Base-by-base conservation (phyloP, 768 basidiomycete genomes). In the Phaeotremella fagi region DNA sequence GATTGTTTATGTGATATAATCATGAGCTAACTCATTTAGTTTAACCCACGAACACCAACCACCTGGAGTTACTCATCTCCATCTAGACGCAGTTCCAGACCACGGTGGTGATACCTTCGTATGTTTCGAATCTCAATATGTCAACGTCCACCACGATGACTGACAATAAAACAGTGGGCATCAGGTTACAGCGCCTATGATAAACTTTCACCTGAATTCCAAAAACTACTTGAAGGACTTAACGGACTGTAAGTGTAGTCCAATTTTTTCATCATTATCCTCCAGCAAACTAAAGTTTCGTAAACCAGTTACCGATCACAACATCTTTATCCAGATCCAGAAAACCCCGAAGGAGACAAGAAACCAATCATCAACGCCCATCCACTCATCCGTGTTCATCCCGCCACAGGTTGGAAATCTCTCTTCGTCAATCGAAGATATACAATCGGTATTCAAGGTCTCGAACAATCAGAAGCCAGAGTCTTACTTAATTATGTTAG, bases 341-440 rank as follows among this genome's bases (percentile, higher is more conserved):
- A 50, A 29, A 55, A 59, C 29, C 52, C 48, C 3, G 25, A 45
- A 33, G 55, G 42, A 24, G 45, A 52, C 16, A 53, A 57, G 48
- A 35, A 35, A 16, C 50, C 51, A 4, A 52, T 49, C 22, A 48
- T 48, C 37, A 51, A 35, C 27, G 47, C 48, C 4, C 48, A 49
- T 16, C 48, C 49, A 14, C 22, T 55, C 16, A 45, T 51, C 26
- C 26, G 48, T 18, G 42, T 51, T 18, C 36, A 55, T 31, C 61
- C 60, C 2, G 63, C 62, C 0, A 70, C 70, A 4, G 70, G 70
- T 23, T 72, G 70, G 70, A 68, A 70, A 37, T 46, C 51, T 2
- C 50, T 72, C 35, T 70, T 61, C 37, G 55, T 68, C 49, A 68
- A 67, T 33, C 66, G 65, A 37, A 45, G 60, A 6, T 63, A 62